Evolutionary conservation across 23 red algal genomes (phyloP).

Genomic region (Gracilaria vermiculophylla): DNA sequence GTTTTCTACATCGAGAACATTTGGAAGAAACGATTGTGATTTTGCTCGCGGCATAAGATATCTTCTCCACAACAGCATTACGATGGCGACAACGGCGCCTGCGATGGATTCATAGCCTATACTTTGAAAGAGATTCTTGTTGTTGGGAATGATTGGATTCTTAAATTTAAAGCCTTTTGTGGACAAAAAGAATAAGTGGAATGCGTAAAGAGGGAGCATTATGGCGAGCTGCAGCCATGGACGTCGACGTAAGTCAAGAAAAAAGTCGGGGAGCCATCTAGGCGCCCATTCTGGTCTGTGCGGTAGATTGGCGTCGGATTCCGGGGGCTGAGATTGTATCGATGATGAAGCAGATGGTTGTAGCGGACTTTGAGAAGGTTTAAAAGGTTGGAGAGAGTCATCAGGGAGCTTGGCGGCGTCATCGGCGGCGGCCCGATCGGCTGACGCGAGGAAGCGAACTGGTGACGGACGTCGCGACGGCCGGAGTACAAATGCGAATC

Average conservation of each 20-base stretch:
- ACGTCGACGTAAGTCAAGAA: slow-evolving; percentile 46
- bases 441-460: neutral
- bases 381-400: neutral
- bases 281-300: slow-evolving; percentile 71
- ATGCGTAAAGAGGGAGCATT: slow-evolving; percentile 71
- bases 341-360: slow-evolving; percentile 1
- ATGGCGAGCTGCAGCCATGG: slow-evolving; percentile 86
- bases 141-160: slow-evolving; percentile 68
- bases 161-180: slow-evolving; percentile 78
- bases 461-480: neutral
- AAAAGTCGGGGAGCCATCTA: slow-evolving; percentile 53
- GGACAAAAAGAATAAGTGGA: slow-evolving; percentile 87
- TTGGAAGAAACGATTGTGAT: slow-evolving; percentile 44
- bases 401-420: neutral
- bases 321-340: neutral
- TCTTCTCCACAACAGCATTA: slow-evolving; percentile 45
- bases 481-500: too few species aligned
- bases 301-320: neutral
- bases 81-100: slow-evolving; percentile 66
- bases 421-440: neutral
- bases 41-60: slow-evolving; percentile 14
- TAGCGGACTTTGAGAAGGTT: neutral
- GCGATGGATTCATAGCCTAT: slow-evolving; percentile 76
- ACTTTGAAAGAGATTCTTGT: slow-evolving; percentile 61
- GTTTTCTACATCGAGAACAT: slow-evolving; percentile 59